Conservation (phyloP, 2,329 filamentous ascomycete species). For the Trichoderma sp. region DNA sequence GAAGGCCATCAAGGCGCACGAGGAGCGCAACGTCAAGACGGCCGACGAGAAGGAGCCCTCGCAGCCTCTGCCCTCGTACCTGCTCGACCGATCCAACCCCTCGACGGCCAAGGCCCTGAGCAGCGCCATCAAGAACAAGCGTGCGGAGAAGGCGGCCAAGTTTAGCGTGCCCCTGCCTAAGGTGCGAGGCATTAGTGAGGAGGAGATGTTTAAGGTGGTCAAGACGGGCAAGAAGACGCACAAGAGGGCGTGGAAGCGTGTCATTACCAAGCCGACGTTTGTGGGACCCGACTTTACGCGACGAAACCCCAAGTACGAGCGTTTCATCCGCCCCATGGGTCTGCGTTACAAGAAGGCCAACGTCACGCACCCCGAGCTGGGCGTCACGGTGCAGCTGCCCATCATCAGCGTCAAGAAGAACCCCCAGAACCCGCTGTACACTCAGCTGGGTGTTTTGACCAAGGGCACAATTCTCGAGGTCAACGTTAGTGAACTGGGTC, state of each 20-base stretch:
- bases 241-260: constrained; percentile 77
- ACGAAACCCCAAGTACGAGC: constrained; percentile 75
- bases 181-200: constrained; percentile 84
- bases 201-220: constrained; percentile 97
- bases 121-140: constrained; percentile 92
- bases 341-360: constrained; percentile 52
- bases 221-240: constrained; percentile 93
- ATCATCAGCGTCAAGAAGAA: constrained; percentile 66
- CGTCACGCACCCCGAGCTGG: constrained; percentile 70
- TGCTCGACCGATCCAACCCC: constrained; percentile 75
- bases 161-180: constrained; percentile 92
- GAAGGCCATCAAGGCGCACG: constrained; percentile 90
- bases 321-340: constrained; percentile 50
- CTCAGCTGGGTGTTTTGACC: constrained; percentile 84
- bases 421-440: constrained; percentile 86
- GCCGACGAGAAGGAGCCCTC: constrained; percentile 73
- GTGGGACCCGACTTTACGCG: constrained; percentile 88
- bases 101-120: constrained; percentile 65
- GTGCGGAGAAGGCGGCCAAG: constrained; percentile 87
- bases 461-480: constrained; percentile 82
- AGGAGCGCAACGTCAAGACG: constrained; percentile 93
- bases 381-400: constrained; percentile 82
- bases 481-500: constrained; percentile 85
- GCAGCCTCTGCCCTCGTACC: constrained; percentile 84
- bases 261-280: constrained; percentile 63